phyloP scores from a whole-genome alignment of 2,329 filamentous ascomycete species.

The Aureobasidium sp. region DNA sequence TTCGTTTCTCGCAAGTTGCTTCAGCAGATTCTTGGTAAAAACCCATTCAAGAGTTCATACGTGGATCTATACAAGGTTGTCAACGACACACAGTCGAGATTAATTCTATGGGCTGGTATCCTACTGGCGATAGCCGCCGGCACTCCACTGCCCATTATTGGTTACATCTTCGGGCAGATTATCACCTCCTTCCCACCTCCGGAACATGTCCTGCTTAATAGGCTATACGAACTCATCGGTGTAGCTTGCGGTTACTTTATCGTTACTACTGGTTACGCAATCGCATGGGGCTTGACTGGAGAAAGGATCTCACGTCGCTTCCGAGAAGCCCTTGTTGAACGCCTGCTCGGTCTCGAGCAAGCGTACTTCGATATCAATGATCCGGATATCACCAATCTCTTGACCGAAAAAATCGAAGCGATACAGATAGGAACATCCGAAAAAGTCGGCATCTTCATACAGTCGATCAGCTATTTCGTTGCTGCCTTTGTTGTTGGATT shows the following conservation, averaged over 20 bases:
- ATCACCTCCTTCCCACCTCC: conserved; percentile 42
- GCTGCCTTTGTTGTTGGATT: conserved; percentile 39
- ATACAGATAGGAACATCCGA: conserved; percentile 40
- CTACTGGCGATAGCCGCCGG: conserved; percentile 31
- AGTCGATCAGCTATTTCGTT: conserved; percentile 37
- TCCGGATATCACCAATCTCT: conserved; percentile 39
- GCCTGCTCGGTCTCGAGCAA: conserved; percentile 42
- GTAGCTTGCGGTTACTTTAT: conserved; percentile 41
- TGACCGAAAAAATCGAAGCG: conserved; percentile 37
- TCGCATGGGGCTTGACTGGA: conserved; percentile 42
- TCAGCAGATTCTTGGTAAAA: conserved; percentile 32
- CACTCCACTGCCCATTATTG: conserved; percentile 33
- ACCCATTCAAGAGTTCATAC: conserved; percentile 41
- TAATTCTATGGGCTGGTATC: conserved; percentile 26
- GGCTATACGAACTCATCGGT: conserved; percentile 36
- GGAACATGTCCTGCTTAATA: conserved; percentile 32
- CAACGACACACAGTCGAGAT: conserved; percentile 30
- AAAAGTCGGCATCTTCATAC: conserved; percentile 38
- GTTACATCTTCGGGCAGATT: conserved; percentile 38
- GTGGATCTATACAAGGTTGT: conserved; percentile 39
- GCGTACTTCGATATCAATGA: conserved; percentile 43
- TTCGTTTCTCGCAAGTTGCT: conserved; percentile 26
- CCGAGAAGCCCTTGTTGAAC: conserved; percentile 37
- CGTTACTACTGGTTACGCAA: conserved; percentile 41
- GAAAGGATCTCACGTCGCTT: conserved; percentile 40